Base-by-base conservation (phyloP, 139 green algal species). In the Coelastrella sp. region DNA sequence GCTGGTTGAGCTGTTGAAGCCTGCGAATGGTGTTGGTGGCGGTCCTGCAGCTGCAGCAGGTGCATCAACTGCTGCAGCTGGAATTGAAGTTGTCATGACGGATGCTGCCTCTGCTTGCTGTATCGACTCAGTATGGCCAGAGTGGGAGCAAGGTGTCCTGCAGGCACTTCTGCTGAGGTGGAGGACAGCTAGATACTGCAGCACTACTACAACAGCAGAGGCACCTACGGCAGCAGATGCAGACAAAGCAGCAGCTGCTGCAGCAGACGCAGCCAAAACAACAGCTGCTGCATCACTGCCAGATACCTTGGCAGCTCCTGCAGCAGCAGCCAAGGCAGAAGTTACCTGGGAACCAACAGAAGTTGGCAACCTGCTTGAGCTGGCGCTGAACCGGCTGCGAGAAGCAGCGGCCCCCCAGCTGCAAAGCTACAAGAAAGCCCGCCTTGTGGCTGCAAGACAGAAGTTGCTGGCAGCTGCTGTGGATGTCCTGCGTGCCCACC, bases 111-210 rank as follows among this genome's bases (percentile, higher is more conserved):
- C 45, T 45, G 67, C 15, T 37, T 13, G 40, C 50, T 45, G 5
- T 43, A 23, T 81, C 9, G 25, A 23, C 2, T 13, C 15, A 13
- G 25, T 32, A 45, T 81, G 73, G 73, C 73, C 23, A 50, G 48
- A 67, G 17, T 81, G 74, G 74, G 17, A 81, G 50, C 74, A 69
- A 30, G 13, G 48, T 7, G 37, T 68, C 4, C 50, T 81, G 17
- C 17, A 48, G 32, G 35, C 41, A 9, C n/a, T 81, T 45, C 74
- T 81, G 74, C 34, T 81, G n/a, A 25, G 74, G 27, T 60, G 27
- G 27, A 45, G 74, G 21, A 81, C 74, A 69, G 74, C 74, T 48
- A 45, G 74, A 34, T 81, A 81, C 48, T 48, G 25, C 30, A 53
- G 23, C 7, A 53, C 19, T 19, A 59, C 48, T 34, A 45, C 1